Conservation (phyloP, 176 grass and related monocot species). For the Ensete glaucum region DNA sequence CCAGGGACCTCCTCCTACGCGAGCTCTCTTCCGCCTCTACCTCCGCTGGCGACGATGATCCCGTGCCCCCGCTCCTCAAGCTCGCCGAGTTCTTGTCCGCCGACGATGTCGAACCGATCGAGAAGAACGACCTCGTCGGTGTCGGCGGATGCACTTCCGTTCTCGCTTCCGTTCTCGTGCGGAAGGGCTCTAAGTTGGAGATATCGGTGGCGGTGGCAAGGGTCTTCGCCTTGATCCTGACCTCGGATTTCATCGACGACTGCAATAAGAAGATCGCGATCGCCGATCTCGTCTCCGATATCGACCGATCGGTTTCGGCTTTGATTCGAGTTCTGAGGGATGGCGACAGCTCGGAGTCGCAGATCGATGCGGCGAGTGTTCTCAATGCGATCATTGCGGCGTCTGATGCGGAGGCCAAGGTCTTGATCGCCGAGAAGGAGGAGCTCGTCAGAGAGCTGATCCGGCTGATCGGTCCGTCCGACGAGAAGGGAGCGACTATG, state of each 20-base stretch:
- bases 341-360: conserved; percentile 30
- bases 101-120: conserved; percentile 69
- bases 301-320: conserved; percentile 22
- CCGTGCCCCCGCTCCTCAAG: conserved; percentile 24
- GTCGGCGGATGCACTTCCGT: conserved; percentile 37
- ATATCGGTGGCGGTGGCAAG: conserved; percentile 31
- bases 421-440: conserved; percentile 22
- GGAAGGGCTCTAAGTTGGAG: conserved; percentile 6
- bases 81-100: conserved; percentile 62
- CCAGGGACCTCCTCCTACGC: neutral
- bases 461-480: conserved; percentile 42
- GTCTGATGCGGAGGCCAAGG: conserved; percentile 20
- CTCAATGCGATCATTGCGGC: conserved; percentile 31
- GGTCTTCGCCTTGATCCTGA: conserved; percentile 39
- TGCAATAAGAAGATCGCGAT: conserved; percentile 47
- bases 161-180: conserved; percentile 35
- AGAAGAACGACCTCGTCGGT: conserved; percentile 57
- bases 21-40: neutral
- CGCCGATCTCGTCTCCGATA: conserved; percentile 28
- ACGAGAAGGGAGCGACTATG: conserved; percentile 38
- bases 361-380: conserved; percentile 48
- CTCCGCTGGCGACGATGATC: neutral
- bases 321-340: conserved; percentile 40
- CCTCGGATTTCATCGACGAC: conserved; percentile 43
- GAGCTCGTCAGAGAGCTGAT: conserved; percentile 29